Evolutionary conservation across 306 rosid species (phyloP).

Genomic region (Bauhinia variegata): DNA sequence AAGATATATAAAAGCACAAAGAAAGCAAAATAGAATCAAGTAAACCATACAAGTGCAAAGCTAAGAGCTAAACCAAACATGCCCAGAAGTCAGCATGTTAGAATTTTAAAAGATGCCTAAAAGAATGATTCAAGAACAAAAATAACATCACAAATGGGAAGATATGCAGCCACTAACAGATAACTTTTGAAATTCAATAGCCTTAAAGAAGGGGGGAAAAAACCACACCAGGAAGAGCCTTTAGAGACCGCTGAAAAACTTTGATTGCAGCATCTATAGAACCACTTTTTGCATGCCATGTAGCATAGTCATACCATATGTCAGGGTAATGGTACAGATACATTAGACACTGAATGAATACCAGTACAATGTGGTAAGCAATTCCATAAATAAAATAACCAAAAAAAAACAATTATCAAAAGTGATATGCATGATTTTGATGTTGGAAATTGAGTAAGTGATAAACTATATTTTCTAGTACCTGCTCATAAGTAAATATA

Average conservation of each 20-base stretch:
- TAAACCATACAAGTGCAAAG: background rate
- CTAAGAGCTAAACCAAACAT: constrained; percentile 5
- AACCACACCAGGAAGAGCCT: constrained; percentile 89
- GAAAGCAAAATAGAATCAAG: background rate
- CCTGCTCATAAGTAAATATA: constrained; percentile 93
- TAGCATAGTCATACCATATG: constrained; percentile 94
- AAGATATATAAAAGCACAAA: background rate
- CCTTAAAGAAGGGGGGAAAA: constrained; percentile 30
- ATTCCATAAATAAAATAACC: constrained; percentile 29
- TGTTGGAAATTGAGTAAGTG: constrained; percentile 2
- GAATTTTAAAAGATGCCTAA: background rate
- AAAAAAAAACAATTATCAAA: constrained; percentile 15
- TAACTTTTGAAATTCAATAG: constrained; percentile 15
- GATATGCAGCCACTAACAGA: constrained; percentile 27
- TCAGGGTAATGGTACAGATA: constrained; percentile 94
- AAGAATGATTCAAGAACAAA: background rate
- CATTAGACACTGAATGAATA: constrained; percentile 92
- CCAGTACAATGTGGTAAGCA: constrained; percentile 45
- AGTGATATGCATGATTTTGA: constrained; percentile 20
- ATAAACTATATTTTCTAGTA: constrained; percentile 27
- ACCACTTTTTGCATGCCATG: constrained; percentile 95
- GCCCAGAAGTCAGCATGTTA: constrained; percentile 8
- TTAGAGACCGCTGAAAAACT: constrained; percentile 90
- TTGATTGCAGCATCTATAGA: constrained; percentile 90
- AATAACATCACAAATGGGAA: constrained; percentile 1